phyloP scores from a whole-genome alignment of 768 basidiomycete genomes.

The Scleroderma bovista region DNA sequence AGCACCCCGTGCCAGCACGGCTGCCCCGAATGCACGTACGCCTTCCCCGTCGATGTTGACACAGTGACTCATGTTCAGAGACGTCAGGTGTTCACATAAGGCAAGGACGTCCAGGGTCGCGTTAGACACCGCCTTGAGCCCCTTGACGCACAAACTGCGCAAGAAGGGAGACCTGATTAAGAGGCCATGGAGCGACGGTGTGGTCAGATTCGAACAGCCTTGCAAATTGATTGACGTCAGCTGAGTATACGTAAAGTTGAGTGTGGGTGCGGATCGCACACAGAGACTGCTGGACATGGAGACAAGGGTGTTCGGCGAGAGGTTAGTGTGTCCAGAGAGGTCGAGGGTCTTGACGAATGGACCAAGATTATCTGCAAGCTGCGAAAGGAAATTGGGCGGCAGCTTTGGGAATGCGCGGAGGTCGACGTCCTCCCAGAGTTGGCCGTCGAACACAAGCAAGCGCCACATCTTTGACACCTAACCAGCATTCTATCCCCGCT shows the following conservation, averaged over 20 bases:
- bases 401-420: constrained; percentile 57
- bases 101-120: constrained; percentile 66
- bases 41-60: constrained; percentile 60
- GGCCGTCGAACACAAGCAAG: constrained; percentile 73
- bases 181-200: constrained; percentile 63
- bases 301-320: constrained; percentile 45
- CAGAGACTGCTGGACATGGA: constrained; percentile 53
- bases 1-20: constrained; percentile 41
- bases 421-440: constrained; percentile 72
- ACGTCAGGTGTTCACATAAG: constrained; percentile 49
- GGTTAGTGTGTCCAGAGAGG: constrained; percentile 52
- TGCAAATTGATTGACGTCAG: constrained; percentile 66
- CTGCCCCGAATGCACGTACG: constrained; percentile 42
- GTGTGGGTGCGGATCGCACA: constrained; percentile 29
- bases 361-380: constrained; percentile 51
- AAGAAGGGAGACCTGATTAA: constrained; percentile 60
- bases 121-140: constrained; percentile 64
- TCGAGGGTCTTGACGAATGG: constrained; percentile 61
- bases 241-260: constrained; percentile 47
- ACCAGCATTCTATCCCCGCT: constrained; percentile 12
- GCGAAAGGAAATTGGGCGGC: constrained; percentile 44
- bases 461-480: constrained; percentile 81
- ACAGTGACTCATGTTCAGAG: constrained; percentile 71
- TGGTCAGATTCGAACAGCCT: constrained; percentile 64
- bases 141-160: constrained; percentile 56